Conservation (phyloP, 2,329 filamentous ascomycete genomes). For the Coniochaeta hoffmannii region DNA sequence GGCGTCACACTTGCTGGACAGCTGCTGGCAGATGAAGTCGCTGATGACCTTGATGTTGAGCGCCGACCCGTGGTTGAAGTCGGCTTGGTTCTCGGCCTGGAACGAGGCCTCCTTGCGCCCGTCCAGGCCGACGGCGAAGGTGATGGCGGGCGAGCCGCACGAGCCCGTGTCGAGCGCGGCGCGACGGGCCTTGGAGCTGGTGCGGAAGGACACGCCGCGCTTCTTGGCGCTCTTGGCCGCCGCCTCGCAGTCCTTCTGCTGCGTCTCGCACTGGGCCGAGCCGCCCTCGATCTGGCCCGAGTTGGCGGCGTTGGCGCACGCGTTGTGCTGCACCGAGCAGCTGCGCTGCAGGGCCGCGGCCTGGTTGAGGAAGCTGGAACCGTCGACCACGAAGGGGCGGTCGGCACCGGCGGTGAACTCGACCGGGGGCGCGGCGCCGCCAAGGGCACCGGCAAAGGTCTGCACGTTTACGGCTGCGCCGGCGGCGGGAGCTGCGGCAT, state of each 20-base stretch:
- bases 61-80: constrained; percentile 47
- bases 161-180: constrained; percentile 31
- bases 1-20: constrained; percentile 26
- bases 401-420: constrained; percentile 23
- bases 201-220: constrained; percentile 5
- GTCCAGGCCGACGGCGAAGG: constrained; percentile 39
- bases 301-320: constrained; percentile 41
- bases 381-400: constrained; percentile 44
- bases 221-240: constrained; percentile 11
- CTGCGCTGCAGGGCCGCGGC: constrained; percentile 38
- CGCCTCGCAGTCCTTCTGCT: constrained; percentile 29
- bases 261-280: constrained; percentile 33
- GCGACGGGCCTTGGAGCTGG: constrained; percentile 13
- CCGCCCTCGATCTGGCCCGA: constrained; percentile 27
- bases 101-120: constrained; percentile 36
- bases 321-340: constrained; percentile 43
- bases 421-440: constrained; percentile 34
- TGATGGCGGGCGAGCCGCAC: constrained; percentile 40
- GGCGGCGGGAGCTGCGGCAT: constrained; percentile 9
- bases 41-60: constrained; percentile 26
- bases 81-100: constrained; percentile 26
- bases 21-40: constrained; percentile 29
- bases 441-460: constrained; percentile 34
- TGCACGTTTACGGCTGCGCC: constrained; percentile 30
- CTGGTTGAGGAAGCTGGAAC: constrained; percentile 42